Evolutionary conservation across 202 grass and related monocot genomes (phyloP).

Genomic region (Setaria italica): DNA sequence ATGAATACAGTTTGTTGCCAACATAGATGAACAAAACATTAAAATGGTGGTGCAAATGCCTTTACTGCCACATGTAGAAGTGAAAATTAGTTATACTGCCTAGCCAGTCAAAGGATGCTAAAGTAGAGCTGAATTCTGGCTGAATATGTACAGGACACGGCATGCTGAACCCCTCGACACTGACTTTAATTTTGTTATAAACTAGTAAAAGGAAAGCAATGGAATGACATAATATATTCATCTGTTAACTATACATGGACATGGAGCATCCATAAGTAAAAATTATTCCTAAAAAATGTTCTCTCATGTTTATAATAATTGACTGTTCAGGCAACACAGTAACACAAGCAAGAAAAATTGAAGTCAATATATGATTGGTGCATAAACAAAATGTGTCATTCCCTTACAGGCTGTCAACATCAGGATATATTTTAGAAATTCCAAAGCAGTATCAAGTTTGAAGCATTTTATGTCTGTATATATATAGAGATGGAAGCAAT

Average conservation of each 20-base stretch:
- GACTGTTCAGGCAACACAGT: neutral
- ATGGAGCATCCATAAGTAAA: neutral
- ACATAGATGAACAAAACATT: neutral
- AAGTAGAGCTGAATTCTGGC: constrained; percentile 15
- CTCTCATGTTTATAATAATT: neutral
- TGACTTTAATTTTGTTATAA: neutral
- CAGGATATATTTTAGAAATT: neutral
- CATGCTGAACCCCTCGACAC: constrained; percentile 4
- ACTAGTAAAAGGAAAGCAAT: neutral
- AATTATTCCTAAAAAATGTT: neutral
- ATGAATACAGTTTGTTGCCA: neutral
- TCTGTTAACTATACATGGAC: neutral
- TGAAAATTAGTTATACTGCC: neutral
- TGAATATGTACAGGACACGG: neutral
- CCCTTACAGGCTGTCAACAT: neutral
- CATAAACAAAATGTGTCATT: neutral
- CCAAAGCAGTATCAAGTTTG: neutral
- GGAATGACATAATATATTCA: neutral
- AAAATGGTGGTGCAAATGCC: neutral
- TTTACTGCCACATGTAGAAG: neutral
- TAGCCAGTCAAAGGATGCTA: constrained; percentile 23
- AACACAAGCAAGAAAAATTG: neutral
- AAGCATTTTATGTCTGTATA: neutral
- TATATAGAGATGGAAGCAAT: neutral
- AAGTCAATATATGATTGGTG: neutral